phyloP scores from a whole-genome alignment of 495 filamentous ascomycete genomes.

The Poronia punctata region DNA sequence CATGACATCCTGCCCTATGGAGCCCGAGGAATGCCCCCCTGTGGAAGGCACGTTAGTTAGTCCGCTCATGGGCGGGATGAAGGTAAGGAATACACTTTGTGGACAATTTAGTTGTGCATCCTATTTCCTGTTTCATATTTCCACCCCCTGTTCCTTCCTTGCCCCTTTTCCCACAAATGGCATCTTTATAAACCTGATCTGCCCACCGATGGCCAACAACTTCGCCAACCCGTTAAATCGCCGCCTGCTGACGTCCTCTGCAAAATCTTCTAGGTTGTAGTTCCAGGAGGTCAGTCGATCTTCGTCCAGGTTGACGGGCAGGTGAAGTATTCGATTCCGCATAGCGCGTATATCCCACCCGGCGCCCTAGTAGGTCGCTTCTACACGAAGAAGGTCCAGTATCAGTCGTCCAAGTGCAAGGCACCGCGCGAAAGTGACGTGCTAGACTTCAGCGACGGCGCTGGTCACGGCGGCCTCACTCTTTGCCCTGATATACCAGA shows the following conservation, averaged over 20 bases:
- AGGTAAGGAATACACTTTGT: no score
- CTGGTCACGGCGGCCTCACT: constrained; percentile 12
- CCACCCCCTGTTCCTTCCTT: no score
- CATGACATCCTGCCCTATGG: constrained; percentile 14
- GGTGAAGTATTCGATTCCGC: constrained; percentile 53
- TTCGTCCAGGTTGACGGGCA: constrained; percentile 52
- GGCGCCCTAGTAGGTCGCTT: constrained; percentile 42
- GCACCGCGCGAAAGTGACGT: constrained; percentile 7
- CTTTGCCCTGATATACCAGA: constrained; percentile 16
- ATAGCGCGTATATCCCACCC: constrained; percentile 49
- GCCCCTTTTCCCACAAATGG: no score
- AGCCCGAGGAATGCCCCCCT: constrained; percentile 8
- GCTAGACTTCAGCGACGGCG: constrained; percentile 16
- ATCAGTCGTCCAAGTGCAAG: constrained; percentile 13
- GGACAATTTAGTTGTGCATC: no score
- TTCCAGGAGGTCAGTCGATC: constrained; percentile 60
- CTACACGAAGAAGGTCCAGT: constrained; percentile 22
- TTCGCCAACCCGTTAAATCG: not conserved
- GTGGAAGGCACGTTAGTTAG: constrained; percentile 17
- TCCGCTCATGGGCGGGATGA: constrained; percentile 13
- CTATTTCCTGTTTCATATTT: no score
- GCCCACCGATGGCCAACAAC: no score
- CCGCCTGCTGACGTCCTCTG: constrained; percentile 10
- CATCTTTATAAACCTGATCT: no score
- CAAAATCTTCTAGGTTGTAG: constrained; percentile 36